Evolutionary conservation across 148 eudicot species (phyloP).

Genomic region (Chenopodium quinoa): DNA sequence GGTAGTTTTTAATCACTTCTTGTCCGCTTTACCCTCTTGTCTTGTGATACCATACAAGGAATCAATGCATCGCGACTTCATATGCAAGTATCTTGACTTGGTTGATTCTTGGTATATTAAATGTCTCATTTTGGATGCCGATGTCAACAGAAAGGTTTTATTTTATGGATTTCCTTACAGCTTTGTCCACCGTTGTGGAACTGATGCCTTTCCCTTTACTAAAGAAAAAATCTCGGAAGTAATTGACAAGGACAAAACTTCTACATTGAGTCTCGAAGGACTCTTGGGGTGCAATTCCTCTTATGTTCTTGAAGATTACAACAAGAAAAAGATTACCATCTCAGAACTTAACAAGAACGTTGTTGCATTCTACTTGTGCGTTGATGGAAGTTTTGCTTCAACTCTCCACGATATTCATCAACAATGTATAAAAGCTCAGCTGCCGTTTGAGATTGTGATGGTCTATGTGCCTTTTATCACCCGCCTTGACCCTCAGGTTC

Average conservation of each 20-base stretch:
- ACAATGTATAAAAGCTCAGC: neutral
- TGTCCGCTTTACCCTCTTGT: neutral
- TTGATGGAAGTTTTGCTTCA: neutral
- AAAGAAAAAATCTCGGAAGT: neutral
- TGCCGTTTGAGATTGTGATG: neutral
- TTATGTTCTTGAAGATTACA: neutral
- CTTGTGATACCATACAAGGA: neutral
- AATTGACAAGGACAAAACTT: neutral
- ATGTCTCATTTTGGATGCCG: neutral
- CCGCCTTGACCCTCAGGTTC: neutral
- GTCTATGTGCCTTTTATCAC: neutral
- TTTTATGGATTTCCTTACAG: neutral
- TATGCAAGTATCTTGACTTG: neutral
- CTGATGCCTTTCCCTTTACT: slow-evolving; percentile 1
- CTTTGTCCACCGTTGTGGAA: neutral
- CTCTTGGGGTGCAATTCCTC: neutral
- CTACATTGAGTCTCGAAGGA: neutral
- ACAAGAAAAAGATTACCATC: neutral
- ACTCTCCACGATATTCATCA: neutral
- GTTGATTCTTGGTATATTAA: neutral
- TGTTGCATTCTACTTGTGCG: neutral
- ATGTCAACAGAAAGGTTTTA: neutral
- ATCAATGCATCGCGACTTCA: neutral
- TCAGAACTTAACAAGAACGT: neutral
- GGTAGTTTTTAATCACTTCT: neutral